phyloP scores from a whole-genome alignment of 176 grass and related monocot species.

The Aegilops umbellulata region DNA sequence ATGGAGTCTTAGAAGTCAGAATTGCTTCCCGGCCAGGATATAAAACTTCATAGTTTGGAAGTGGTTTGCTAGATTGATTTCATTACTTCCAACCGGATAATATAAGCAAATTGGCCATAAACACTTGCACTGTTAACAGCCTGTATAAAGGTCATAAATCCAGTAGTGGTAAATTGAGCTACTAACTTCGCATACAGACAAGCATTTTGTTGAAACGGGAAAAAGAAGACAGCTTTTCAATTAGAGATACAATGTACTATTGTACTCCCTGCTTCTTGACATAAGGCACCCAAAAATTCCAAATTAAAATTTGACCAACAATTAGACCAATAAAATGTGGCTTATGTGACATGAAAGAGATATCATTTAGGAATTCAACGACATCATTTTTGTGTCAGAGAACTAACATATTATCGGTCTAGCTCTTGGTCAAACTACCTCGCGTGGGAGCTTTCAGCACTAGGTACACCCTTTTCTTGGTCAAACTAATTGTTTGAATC shows the following conservation, averaged over 20 bases:
- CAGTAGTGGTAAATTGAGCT: background rate
- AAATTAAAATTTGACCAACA: background rate
- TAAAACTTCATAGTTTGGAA: background rate
- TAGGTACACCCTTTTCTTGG: too few species aligned
- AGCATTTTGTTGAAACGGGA: background rate
- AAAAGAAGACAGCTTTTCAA: background rate
- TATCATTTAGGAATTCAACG: background rate
- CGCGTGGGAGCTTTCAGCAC: too few species aligned
- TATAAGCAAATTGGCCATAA: background rate
- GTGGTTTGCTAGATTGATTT: background rate
- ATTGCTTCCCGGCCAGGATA: background rate
- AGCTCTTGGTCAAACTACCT: background rate
- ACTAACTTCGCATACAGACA: background rate
- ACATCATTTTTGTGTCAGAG: background rate
- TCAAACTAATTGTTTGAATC: background rate
- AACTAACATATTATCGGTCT: background rate
- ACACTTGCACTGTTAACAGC: background rate
- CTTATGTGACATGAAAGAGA: background rate
- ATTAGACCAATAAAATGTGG: background rate
- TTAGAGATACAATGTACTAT: background rate
- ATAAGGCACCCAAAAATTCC: background rate
- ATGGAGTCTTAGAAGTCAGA: background rate
- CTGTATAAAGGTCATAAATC: background rate
- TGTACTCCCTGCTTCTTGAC: background rate
- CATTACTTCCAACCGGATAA: background rate